Conservation (phyloP, 2,329 filamentous ascomycete genomes). For the Cladosporium colombiae region DNA sequence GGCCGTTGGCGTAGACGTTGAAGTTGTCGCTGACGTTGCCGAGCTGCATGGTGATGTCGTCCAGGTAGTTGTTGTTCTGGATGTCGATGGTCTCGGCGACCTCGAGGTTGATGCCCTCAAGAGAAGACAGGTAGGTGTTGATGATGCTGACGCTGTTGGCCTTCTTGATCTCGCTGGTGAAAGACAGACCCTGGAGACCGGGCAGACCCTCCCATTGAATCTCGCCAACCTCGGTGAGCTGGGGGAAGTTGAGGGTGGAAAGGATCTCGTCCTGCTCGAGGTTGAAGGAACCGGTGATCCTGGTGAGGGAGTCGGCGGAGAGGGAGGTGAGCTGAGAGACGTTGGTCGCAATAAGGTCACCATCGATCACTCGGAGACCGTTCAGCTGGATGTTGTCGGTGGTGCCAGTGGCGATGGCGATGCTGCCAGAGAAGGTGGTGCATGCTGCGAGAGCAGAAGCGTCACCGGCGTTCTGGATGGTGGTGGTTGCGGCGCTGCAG, state of each 20-base stretch:
- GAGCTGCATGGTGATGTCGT: slow-evolving; percentile 73
- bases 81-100: slow-evolving; percentile 74
- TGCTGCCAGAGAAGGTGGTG: slow-evolving; percentile 66
- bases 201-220: slow-evolving; percentile 75
- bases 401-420: slow-evolving; percentile 63
- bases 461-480: slow-evolving; percentile 63
- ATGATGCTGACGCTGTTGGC: slow-evolving; percentile 71
- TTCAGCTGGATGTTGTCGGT: slow-evolving; percentile 62
- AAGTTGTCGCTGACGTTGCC: slow-evolving; percentile 71
- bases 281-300: slow-evolving; percentile 69
- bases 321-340: slow-evolving; percentile 66
- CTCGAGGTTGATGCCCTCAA: slow-evolving; percentile 78
- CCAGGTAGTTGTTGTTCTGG: slow-evolving; percentile 85
- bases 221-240: slow-evolving; percentile 63
- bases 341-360: slow-evolving; percentile 53
- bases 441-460: slow-evolving; percentile 63
- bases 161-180: slow-evolving; percentile 65
- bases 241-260: slow-evolving; percentile 64
- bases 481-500: slow-evolving; percentile 52
- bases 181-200: slow-evolving; percentile 59
- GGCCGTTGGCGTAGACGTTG: slow-evolving; percentile 78
- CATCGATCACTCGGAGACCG: slow-evolving; percentile 61
- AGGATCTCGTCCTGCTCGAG: slow-evolving; percentile 70
- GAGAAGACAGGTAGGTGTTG: slow-evolving; percentile 79
- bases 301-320: slow-evolving; percentile 51